Conservation (phyloP, 148 eudicot species). For the Beta vulgaris region DNA sequence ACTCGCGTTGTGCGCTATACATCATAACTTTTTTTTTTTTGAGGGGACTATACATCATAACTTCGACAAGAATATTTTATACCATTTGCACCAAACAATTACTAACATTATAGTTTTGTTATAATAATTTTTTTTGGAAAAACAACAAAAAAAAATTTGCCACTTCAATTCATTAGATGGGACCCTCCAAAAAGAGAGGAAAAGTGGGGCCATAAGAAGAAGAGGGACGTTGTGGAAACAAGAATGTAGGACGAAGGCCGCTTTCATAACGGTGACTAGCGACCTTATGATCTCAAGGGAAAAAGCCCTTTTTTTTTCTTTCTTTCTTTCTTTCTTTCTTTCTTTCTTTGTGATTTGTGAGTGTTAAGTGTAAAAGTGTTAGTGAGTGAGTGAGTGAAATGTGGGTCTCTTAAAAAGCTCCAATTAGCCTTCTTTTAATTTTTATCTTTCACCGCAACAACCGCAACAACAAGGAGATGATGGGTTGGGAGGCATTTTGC, state of each 20-base stretch:
- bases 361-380: too few relatives aligned
- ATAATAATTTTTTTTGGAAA: too few relatives aligned
- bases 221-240: slow-evolving; percentile 31
- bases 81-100: too few relatives aligned
- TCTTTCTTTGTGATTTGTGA: neutral
- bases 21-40: too few relatives aligned
- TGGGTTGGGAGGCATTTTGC: slow-evolving; percentile 47
- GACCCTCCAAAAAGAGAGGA: slow-evolving; percentile 2
- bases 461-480: slow-evolving; percentile 37
- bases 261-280: slow-evolving; percentile 41
- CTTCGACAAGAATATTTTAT: too few relatives aligned
- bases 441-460: slow-evolving; percentile 36
- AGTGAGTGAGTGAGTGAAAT: too few relatives aligned
- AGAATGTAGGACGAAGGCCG: slow-evolving; percentile 39
- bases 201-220: slow-evolving; percentile 10
- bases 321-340: neutral
- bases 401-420: neutral
- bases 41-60: too few relatives aligned
- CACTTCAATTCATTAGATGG: too few relatives aligned
- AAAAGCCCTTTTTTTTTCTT: slow-evolving; percentile 2
- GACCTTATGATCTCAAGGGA: slow-evolving; percentile 39
- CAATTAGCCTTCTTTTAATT: slow-evolving; percentile 23
- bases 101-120: too few relatives aligned
- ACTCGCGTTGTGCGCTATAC: too few relatives aligned
- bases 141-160: too few relatives aligned